Evolutionary conservation across 306 rosid genomes (phyloP).

Genomic region (Lathyrus oleraceus): DNA sequence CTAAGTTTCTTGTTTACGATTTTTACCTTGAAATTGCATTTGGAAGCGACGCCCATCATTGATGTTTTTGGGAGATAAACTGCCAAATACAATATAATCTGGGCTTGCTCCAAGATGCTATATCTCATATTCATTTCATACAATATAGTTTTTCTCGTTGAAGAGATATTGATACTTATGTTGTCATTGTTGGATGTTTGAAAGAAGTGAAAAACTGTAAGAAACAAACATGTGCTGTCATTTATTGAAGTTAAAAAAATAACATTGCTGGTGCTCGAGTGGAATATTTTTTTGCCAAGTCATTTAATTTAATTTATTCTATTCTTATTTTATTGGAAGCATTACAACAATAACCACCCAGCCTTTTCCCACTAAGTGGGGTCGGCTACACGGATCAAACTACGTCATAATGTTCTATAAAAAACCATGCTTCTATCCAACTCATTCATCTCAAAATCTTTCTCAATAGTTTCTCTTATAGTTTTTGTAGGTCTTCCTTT

Average conservation of each 20-base stretch:
- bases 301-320: conserved; percentile 3
- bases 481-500: too few species aligned
- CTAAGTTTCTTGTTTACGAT: background rate
- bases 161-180: conserved; percentile 30
- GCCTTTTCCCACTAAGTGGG: too few species aligned
- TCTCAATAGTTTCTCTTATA: too few species aligned
- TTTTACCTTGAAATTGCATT: conserved; percentile 21
- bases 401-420: too few species aligned
- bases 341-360: too few species aligned
- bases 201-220: background rate
- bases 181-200: conserved; percentile 15
- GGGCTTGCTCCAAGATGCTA: conserved; percentile 20
- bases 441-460: too few species aligned
- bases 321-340: background rate
- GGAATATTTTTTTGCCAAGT: conserved; percentile 2
- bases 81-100: conserved; percentile 11
- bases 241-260: conserved; percentile 6
- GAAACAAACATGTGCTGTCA: background rate
- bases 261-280: background rate
- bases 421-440: too few species aligned
- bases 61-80: conserved; percentile 28
- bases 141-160: background rate
- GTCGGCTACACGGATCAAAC: too few species aligned
- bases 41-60: background rate
- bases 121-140: conserved; percentile 8